These are phyloP conservation scores for Laburnicola sp. DNA, from an alignment of 2,329 filamentous ascomycete species.

Conservation along the genomic window DNA sequence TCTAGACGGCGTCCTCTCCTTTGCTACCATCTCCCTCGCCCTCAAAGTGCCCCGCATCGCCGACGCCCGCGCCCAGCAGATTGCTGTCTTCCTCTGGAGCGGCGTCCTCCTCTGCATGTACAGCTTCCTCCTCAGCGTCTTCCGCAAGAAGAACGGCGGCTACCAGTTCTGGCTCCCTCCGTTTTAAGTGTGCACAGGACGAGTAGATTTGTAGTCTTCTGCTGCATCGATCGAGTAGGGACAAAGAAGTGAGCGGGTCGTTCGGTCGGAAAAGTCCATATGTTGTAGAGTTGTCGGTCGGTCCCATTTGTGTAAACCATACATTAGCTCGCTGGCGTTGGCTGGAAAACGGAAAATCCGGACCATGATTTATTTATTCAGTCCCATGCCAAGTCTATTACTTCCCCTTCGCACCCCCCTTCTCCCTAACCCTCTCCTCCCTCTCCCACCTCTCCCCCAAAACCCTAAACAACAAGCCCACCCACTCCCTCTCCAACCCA, in stretches of 20 bases:
- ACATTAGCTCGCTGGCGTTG: too few species aligned
- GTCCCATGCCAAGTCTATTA: too few species aligned
- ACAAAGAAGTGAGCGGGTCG: too few species aligned
- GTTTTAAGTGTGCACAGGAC: constrained; percentile 59
- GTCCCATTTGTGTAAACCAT: too few species aligned
- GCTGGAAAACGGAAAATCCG: too few species aligned
- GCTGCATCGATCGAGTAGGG: too few species aligned
- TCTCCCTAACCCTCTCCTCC: constrained; percentile 38
- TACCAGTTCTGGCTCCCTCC: constrained; percentile 95
- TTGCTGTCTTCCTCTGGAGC: constrained; percentile 79
- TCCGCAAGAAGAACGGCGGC: constrained; percentile 90
- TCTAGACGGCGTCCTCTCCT: constrained; percentile 76
- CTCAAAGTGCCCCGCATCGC: constrained; percentile 89
- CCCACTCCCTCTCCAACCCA: constrained; percentile 48
- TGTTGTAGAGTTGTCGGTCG: too few species aligned
- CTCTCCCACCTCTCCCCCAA: constrained; percentile 37
- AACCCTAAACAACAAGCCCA: constrained; percentile 41
- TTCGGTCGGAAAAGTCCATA: too few species aligned
- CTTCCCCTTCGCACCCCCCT: constrained; percentile 33
- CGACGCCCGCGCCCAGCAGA: constrained; percentile 75
- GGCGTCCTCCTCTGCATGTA: constrained; percentile 79
- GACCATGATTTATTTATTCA: too few species aligned
- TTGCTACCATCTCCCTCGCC: constrained; percentile 87
- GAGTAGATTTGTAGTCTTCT: too few species aligned
- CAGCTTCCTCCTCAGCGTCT: constrained; percentile 91